Evolutionary conservation across 2,329 filamentous ascomycete genomes (phyloP).

Genomic region (Curvularia lunata): DNA sequence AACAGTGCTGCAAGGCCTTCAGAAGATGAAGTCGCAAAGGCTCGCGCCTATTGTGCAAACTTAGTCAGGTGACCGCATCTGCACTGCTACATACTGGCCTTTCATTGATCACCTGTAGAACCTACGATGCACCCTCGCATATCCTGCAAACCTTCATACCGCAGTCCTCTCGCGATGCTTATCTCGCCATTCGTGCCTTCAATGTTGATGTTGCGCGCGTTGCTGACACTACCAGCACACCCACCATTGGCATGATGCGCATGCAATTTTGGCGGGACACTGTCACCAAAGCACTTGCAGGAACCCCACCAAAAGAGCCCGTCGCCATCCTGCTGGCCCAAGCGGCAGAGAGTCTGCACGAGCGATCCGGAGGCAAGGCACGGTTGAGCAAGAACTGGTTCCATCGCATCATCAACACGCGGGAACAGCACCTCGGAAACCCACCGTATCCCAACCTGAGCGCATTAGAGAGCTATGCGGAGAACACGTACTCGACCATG

Average conservation of each 20-base stretch:
- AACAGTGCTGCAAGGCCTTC: conserved; percentile 35
- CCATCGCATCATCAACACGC: conserved; percentile 75
- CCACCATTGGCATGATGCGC: conserved; percentile 85
- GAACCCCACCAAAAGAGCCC: conserved; percentile 84
- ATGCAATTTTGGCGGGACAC: conserved; percentile 96
- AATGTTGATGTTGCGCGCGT: conserved; percentile 92
- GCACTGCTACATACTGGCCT: neutral
- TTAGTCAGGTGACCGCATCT: conserved; percentile 57
- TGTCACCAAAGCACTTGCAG: conserved; percentile 76
- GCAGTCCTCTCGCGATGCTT: conserved; percentile 74
- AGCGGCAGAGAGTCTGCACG: conserved; percentile 66
- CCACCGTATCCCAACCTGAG: conserved; percentile 77
- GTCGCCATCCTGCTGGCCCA: conserved; percentile 83
- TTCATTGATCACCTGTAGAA: conserved; percentile 58
- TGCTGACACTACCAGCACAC: conserved; percentile 85
- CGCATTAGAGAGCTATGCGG: conserved; percentile 83
- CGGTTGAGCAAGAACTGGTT: conserved; percentile 64
- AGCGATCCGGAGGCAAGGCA: conserved; percentile 54
- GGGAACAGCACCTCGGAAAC: conserved; percentile 84
- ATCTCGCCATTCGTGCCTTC: conserved; percentile 87
- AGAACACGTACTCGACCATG: conserved; percentile 92
- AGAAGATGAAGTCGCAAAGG: conserved; percentile 59
- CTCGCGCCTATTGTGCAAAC: conserved; percentile 64
- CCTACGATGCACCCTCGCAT: conserved; percentile 87
- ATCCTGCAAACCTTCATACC: conserved; percentile 87